These are phyloP conservation scores for Sporothrix brasiliensis DNA, from an alignment of 2,329 filamentous ascomycete genomes.

Conservation along the genomic window DNA sequence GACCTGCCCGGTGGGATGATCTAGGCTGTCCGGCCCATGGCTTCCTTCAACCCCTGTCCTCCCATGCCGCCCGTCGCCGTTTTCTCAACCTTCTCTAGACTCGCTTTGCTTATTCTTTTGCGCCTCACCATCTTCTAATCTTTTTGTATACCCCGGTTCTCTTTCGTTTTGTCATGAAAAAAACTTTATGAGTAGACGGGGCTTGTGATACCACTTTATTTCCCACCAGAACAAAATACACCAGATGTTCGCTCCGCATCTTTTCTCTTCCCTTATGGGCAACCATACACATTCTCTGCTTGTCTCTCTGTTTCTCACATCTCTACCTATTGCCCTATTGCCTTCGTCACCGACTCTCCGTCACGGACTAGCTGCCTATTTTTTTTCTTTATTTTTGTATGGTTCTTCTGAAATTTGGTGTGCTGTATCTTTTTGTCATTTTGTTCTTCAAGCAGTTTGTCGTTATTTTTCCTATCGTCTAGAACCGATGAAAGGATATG, in stretches of 20 bases:
- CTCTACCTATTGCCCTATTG: constrained; percentile 4
- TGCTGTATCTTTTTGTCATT: neutral
- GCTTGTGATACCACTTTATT: constrained; percentile 41
- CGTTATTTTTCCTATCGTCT: neutral
- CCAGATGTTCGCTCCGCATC: neutral
- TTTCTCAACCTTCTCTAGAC: neutral
- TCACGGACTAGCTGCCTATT: constrained; percentile 21
- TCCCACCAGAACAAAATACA: constrained; percentile 15
- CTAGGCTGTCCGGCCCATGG: constrained; percentile 27
- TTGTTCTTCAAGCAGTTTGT: neutral
- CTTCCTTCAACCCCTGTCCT: neutral
- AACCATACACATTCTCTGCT: neutral
- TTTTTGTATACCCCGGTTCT: constrained; percentile 27
- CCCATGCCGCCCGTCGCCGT: too few species aligned
- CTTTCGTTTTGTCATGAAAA: constrained; percentile 24
- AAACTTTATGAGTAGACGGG: constrained; percentile 27
- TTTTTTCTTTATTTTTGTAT: constrained; percentile 31
- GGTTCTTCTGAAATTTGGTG: neutral
- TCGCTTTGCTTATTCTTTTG: constrained; percentile 9
- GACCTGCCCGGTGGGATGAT: constrained; percentile 45
- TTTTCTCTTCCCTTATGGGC: neutral
- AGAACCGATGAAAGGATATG: neutral
- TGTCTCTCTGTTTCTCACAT: constrained; percentile 1
- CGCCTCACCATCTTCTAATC: constrained; percentile 14
- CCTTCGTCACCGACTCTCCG: constrained; percentile 8